Percentiles rank a stretch among this genome's conserved stretches.
phyloP scores from a whole-genome alignment of 2,329 filamentous ascomycete genomes.

The Hypoxylon sp. region DNA sequence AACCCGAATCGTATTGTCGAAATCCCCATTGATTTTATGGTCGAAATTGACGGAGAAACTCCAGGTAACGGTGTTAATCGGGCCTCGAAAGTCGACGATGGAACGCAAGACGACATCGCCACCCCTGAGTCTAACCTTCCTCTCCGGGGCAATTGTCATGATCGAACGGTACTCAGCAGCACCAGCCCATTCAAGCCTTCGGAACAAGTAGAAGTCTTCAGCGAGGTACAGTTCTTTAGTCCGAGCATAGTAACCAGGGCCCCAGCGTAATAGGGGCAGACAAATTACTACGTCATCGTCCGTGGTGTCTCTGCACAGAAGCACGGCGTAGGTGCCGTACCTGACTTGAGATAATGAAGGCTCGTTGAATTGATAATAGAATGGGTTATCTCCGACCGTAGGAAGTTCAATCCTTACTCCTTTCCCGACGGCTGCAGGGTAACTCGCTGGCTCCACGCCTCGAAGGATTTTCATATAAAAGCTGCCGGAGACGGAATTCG shows the following conservation, averaged over 20 bases:
- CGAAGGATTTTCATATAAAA: background rate
- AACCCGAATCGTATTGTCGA: background rate
- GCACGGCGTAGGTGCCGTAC: background rate
- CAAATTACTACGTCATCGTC: background rate
- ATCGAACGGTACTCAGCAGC: background rate
- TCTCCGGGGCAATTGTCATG: constrained; percentile 1
- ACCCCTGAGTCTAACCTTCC: background rate
- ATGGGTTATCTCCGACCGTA: background rate
- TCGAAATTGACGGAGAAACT: background rate
- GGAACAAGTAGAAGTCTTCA: background rate
- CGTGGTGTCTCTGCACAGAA: background rate
- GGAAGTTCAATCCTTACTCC: constrained; percentile 1
- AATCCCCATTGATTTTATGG: background rate
- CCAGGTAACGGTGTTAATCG: constrained; percentile 1
- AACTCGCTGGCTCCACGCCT: background rate
- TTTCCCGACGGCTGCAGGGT: background rate
- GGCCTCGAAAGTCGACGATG: background rate
- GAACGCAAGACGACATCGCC: constrained; percentile 2
- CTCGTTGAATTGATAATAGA: constrained; percentile 3
- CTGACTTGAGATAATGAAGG: background rate
- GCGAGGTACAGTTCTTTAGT: background rate
- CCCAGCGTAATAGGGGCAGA: background rate
- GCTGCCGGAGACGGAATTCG: constrained; percentile 1
- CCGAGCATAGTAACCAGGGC: constrained; percentile 1
- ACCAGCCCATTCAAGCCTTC: constrained; percentile 1